Conservation (phyloP, 2,329 filamentous ascomycete genomes). For the Bipolaris oryzae region DNA sequence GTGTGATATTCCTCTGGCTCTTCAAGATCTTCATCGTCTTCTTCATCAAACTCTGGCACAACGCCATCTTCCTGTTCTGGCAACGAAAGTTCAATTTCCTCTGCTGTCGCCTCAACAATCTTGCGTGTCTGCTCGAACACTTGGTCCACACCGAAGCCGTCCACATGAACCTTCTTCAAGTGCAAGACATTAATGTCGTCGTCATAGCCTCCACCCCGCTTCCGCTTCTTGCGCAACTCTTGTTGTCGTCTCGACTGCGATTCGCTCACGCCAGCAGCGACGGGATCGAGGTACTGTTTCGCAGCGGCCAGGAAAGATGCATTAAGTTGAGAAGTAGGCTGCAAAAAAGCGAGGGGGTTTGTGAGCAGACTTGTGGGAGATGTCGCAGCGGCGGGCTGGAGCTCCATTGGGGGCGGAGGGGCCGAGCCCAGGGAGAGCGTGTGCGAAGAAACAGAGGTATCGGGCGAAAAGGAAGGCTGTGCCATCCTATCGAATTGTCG, state of each 20-base stretch:
- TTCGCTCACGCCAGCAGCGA: conserved; percentile 75
- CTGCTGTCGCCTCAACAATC: conserved; percentile 71
- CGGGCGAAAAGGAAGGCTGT: conserved; percentile 43
- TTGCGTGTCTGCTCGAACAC: conserved; percentile 93
- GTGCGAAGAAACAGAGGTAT: conserved; percentile 49
- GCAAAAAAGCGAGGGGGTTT: conserved; percentile 76
- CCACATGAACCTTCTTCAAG: conserved; percentile 79
- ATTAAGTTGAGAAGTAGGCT: conserved; percentile 70
- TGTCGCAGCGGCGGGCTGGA: conserved; percentile 42
- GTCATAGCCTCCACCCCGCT: conserved; percentile 63
- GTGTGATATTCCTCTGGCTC: conserved; percentile 40
- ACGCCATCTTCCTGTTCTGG: conserved; percentile 38
- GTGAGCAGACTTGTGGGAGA: conserved; percentile 65
- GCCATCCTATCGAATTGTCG: conserved; percentile 34
- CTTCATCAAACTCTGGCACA: conserved; percentile 24
- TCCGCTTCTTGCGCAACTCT: conserved; percentile 75
- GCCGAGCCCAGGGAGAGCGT: conserved; percentile 47
- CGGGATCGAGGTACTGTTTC: conserved; percentile 79
- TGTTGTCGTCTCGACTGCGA: conserved; percentile 72
- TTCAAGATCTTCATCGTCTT: conserved; percentile 41
- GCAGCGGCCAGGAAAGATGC: conserved; percentile 73
- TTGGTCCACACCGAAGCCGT: conserved; percentile 86
- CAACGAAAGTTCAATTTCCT: conserved; percentile 59
- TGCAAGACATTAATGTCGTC: conserved; percentile 65
- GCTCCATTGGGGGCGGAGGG: conserved; percentile 46